Evolutionary conservation across 352 stramenopile species (phyloP).

Genomic region (Phytophthora macrochlamydospora): DNA sequence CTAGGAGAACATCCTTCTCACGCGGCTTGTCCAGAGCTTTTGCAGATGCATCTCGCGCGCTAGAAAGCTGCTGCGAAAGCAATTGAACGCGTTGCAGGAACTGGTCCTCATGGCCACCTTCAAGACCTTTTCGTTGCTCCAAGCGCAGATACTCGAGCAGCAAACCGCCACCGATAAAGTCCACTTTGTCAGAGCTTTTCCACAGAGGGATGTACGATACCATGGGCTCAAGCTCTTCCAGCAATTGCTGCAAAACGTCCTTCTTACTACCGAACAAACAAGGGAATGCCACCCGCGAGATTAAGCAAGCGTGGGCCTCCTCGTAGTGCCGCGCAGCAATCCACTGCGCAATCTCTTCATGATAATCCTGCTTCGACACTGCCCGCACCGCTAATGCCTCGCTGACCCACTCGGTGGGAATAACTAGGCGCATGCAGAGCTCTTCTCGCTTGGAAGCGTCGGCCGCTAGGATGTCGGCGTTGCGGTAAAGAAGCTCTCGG

Average conservation of each 20-base stretch:
- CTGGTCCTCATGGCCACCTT: constrained; percentile 55
- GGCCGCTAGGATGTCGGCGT: constrained; percentile 57
- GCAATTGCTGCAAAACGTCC: constrained; percentile 51
- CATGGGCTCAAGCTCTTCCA: constrained; percentile 64
- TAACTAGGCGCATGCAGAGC: constrained; percentile 49
- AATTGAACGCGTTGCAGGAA: constrained; percentile 66
- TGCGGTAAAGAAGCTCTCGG: constrained; percentile 66
- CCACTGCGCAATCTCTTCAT: constrained; percentile 79
- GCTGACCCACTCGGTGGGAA: constrained; percentile 73
- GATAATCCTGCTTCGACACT: constrained; percentile 48
- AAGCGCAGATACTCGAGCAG: constrained; percentile 75
- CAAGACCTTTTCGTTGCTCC: constrained; percentile 62
- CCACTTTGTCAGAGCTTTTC: constrained; percentile 52
- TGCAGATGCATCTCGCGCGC: constrained; percentile 35
- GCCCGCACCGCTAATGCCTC: constrained; percentile 68
- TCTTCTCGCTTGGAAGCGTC: constrained; percentile 47
- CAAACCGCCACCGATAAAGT: constrained; percentile 61
- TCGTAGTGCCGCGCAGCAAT: constrained; percentile 66
- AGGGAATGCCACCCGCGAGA: constrained; percentile 58
- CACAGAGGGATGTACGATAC: constrained; percentile 64
- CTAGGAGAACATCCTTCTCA: constrained; percentile 35
- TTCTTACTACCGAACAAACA: constrained; percentile 77
- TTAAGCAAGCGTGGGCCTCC: constrained; percentile 64
- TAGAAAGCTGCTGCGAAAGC: constrained; percentile 61
- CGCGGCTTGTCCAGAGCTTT: constrained; percentile 16